A percentile compares a stretch with the other conserved stretches of the same genome.
Evolutionary conservation across 495 filamentous ascomycete species (phyloP).

Genomic region (Amphirosellinia nigrospora): DNA sequence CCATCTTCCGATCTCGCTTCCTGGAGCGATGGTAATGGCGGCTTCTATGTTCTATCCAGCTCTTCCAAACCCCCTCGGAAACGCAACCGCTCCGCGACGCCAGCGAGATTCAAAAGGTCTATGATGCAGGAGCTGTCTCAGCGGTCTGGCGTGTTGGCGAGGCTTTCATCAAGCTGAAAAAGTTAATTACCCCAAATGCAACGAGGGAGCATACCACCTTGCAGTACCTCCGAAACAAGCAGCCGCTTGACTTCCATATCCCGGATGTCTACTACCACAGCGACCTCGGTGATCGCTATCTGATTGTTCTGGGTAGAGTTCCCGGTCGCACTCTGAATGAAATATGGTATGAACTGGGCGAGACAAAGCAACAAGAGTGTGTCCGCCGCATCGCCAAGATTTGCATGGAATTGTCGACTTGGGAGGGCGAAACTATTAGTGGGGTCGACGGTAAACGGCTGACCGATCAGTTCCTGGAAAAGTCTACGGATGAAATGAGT

Average conservation of each 20-base stretch:
- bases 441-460: constrained; percentile 29
- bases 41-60: constrained; percentile 27
- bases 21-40: constrained; percentile 27
- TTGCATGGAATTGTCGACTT: constrained; percentile 28
- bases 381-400: constrained; percentile 27
- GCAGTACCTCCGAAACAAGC: constrained; percentile 25
- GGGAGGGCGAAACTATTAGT: constrained; percentile 22
- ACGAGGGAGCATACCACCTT: constrained; percentile 35
- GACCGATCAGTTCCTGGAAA: constrained; percentile 22
- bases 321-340: constrained; percentile 30
- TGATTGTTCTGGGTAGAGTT: constrained; percentile 23
- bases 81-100: constrained; percentile 25
- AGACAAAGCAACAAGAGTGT: constrained; percentile 24
- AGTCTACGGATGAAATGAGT: constrained; percentile 11
- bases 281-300: constrained; percentile 26
- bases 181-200: constrained; percentile 11
- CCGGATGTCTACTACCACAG: constrained; percentile 30
- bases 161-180: constrained; percentile 28
- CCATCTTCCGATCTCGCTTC: constrained; percentile 5
- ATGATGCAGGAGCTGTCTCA: constrained; percentile 28
- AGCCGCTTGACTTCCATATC: constrained; percentile 22
- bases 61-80: constrained; percentile 21
- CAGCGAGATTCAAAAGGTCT: constrained; percentile 24
- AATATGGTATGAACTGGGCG: constrained; percentile 24
- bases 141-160: constrained; percentile 29